phyloP scores from a whole-genome alignment of 108 stramenopile genomes.

The Nitzschia inconspicua region DNA sequence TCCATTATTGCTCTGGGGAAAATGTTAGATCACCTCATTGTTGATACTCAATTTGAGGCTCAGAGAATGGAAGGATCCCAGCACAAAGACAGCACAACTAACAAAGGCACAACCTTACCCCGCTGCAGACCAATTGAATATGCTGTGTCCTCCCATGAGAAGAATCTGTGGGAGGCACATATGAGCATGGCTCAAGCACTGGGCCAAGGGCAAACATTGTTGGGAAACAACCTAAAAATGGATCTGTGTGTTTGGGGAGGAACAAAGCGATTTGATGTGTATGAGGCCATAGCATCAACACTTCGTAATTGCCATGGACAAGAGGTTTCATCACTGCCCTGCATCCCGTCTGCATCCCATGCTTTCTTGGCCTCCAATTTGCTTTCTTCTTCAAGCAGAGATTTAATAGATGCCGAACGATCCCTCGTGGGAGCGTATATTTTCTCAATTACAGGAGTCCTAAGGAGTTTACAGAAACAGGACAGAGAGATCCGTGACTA shows the following conservation, averaged over 20 bases:
- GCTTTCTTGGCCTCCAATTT: conserved; percentile 52
- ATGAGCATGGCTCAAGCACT: conserved; percentile 34
- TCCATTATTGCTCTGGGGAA: conserved; percentile 16
- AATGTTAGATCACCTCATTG: conserved; percentile 16
- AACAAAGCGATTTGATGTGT: conserved; percentile 21
- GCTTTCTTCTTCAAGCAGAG: conserved; percentile 11
- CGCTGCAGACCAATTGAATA: no score
- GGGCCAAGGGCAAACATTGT: conserved; percentile 26
- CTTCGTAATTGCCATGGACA: neutral
- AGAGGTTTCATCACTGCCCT: conserved; percentile 20
- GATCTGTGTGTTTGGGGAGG: conserved; percentile 4
- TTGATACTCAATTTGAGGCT: no score
- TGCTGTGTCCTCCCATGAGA: conserved; percentile 17
- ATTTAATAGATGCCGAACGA: conserved; percentile 24
- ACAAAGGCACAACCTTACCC: neutral
- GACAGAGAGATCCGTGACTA: conserved; percentile 13
- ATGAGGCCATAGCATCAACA: conserved; percentile 6
- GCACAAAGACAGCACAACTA: conserved; percentile 1
- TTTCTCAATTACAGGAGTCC: conserved; percentile 13
- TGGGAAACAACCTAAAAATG: neutral
- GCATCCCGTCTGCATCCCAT: conserved; percentile 48
- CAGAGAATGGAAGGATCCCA: neutral
- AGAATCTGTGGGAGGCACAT: conserved; percentile 28
- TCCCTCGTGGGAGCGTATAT: conserved; percentile 23
- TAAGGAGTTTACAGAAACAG: conserved; percentile 8